phyloP scores from a whole-genome alignment of 108 stramenopile species.

The Hondaea fermentalgiana region DNA sequence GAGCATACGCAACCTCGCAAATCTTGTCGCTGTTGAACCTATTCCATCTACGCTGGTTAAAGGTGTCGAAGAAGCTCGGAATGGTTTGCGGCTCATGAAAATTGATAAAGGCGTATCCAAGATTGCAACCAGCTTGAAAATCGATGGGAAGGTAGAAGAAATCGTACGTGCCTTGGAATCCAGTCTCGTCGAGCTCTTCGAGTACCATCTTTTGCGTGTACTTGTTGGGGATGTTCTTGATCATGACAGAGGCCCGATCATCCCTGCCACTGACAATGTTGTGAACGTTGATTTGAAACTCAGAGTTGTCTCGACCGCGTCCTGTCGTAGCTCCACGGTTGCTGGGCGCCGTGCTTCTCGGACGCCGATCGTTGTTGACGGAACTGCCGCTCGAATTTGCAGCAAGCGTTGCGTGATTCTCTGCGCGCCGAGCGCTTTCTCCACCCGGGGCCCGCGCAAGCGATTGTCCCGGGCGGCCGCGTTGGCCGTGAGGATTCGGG shows the following conservation, averaged over 20 bases:
- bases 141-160: constrained; percentile 99
- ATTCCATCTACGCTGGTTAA: constrained; percentile 83
- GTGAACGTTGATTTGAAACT: constrained; percentile 57
- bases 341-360: background rate
- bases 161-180: constrained; percentile 60
- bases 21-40: constrained; percentile 96
- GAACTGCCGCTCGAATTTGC: background rate
- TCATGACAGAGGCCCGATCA: constrained; percentile 91
- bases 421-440: too few species aligned
- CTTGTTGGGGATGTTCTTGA: constrained; percentile 98
- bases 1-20: constrained; percentile 90
- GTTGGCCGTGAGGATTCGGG: background rate
- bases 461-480: background rate
- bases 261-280: constrained; percentile 67
- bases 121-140: constrained; percentile 97
- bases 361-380: background rate
- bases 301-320: background rate
- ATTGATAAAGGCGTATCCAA: constrained; percentile 97
- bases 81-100: constrained; percentile 82
- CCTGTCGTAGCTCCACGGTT: background rate
- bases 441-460: too few species aligned
- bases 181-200: constrained; percentile 79
- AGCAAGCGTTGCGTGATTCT: too few species aligned
- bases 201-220: constrained; percentile 96
- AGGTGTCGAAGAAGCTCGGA: constrained; percentile 70